These are phyloP conservation scores for Rhodotorula sphaerocarpa DNA, from an alignment of 768 basidiomycete genomes.

Conservation along the genomic window DNA sequence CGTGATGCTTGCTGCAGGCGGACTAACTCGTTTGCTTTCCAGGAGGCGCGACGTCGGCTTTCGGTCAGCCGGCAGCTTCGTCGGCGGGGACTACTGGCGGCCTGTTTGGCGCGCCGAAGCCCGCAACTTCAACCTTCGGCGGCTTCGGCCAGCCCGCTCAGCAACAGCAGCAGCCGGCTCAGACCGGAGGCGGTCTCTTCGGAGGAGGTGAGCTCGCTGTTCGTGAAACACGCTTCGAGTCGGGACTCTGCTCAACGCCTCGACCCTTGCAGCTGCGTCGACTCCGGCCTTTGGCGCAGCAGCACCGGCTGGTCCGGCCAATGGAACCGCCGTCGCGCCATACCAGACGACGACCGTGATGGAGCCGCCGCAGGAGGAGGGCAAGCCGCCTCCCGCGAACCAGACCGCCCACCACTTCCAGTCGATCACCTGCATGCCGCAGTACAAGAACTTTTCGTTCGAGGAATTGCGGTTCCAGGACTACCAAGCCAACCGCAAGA, in stretches of 20 bases:
- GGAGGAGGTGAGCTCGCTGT: constrained; percentile 23
- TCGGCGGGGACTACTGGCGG: constrained; percentile 6
- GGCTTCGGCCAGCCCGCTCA: constrained; percentile 30
- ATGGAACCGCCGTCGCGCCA: constrained; percentile 23
- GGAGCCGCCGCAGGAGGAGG: constrained; percentile 32
- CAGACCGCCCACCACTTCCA: constrained; percentile 58
- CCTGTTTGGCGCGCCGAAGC: constrained; percentile 26
- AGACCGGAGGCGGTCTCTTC: constrained; percentile 25
- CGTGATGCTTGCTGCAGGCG: too few species aligned
- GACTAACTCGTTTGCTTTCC: too few species aligned
- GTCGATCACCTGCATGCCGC: constrained; percentile 69
- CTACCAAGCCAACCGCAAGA: constrained; percentile 65
- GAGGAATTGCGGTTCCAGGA: constrained; percentile 75
- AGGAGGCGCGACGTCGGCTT: constrained; percentile 19
- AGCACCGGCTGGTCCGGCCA: neutral
- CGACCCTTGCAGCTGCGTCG: constrained; percentile 9
- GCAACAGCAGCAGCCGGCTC: constrained; percentile 8
- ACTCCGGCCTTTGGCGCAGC: constrained; percentile 22
- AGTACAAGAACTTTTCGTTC: constrained; percentile 67
- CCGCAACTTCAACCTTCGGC: constrained; percentile 34
- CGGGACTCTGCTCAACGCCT: too few species aligned
- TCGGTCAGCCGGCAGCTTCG: constrained; percentile 13
- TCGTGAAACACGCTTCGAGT: neutral
- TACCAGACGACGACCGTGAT: constrained; percentile 28
- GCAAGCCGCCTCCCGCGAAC: constrained; percentile 29